phyloP scores from a whole-genome alignment of 306 rosid species.

The Cucurbita maxima region DNA sequence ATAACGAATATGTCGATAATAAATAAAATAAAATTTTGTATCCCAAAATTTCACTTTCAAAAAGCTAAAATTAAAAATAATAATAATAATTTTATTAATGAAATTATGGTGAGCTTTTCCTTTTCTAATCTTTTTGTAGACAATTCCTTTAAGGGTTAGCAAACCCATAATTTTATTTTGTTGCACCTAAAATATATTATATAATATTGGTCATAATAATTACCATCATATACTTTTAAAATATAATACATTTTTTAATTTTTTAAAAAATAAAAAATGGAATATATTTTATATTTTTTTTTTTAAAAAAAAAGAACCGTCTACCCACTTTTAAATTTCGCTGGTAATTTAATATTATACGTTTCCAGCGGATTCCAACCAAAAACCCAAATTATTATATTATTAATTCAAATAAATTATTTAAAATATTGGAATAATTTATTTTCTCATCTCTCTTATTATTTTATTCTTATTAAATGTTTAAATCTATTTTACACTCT shows the following conservation, averaged over 20 bases:
- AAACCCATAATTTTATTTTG: conserved; percentile 1
- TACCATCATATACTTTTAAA: conserved; percentile 11
- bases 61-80: background rate
- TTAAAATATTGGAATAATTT: conserved; percentile 9
- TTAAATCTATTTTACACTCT: background rate
- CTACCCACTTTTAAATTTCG: conserved; percentile 42
- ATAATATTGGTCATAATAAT: background rate
- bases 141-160: background rate
- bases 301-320: conserved; percentile 14
- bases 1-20: too few species aligned
- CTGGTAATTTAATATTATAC: conserved; percentile 25
- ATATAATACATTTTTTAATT: conserved; percentile 16
- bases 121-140: background rate
- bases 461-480: background rate
- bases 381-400: conserved; percentile 26
- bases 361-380: conserved; percentile 60
- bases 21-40: too few species aligned
- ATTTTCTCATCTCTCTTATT: conserved; percentile 8
- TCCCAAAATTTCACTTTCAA: too few species aligned
- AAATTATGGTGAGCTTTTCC: background rate
- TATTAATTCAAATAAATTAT: conserved; percentile 17
- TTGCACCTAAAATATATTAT: conserved; percentile 1
- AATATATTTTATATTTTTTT: background rate
- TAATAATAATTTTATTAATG: background rate
- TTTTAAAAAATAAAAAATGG: background rate